phyloP scores from a whole-genome alignment of 306 rosid genomes.

The Vigna trinervia region DNA sequence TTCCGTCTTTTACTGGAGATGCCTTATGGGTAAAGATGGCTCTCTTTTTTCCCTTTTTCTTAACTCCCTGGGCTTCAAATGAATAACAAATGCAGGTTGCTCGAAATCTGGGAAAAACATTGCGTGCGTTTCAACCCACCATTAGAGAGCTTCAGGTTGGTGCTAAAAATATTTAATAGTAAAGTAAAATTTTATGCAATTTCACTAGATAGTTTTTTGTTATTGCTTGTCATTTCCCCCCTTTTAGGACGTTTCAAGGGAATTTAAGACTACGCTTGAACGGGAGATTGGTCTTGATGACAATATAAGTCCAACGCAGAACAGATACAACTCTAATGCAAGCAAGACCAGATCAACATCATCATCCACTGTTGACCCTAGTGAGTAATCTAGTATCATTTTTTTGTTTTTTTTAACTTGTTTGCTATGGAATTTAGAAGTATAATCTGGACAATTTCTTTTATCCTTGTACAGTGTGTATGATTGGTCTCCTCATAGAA shows the following conservation, averaged over 20 bases:
- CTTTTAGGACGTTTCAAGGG: constrained; percentile 89
- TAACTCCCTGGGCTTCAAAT: constrained; percentile 7
- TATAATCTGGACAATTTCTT: constrained; percentile 28
- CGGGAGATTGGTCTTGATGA: constrained; percentile 99
- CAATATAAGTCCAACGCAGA: constrained; percentile 58
- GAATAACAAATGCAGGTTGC: constrained; percentile 77
- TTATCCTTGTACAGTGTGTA: not conserved
- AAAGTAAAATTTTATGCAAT: constrained; percentile 4
- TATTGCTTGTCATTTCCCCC: constrained; percentile 37
- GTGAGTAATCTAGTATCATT: constrained; percentile 61
- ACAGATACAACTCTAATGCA: constrained; percentile 51
- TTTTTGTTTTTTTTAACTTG: not conserved
- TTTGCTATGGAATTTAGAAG: constrained; percentile 31
- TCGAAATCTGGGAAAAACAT: constrained; percentile 87
- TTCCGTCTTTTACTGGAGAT: constrained; percentile 13
- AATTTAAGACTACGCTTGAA: constrained; percentile 95
- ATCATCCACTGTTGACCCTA: constrained; percentile 67
- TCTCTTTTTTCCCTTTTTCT: constrained; percentile 9
- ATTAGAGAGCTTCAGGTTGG: constrained; percentile 94
- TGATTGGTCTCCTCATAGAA: constrained; percentile 13
- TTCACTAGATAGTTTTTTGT: constrained; percentile 35
- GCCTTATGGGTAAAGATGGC: constrained; percentile 10
- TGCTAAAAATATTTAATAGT: constrained; percentile 27
- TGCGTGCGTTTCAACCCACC: constrained; percentile 97
- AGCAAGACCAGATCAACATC: constrained; percentile 52